A percentile compares a stretch with the other conserved stretches of the same genome.
These are phyloP conservation scores for Trypanosoma vivax DNA, from an alignment of 208 protist genomes.

Conservation along the genomic window DNA sequence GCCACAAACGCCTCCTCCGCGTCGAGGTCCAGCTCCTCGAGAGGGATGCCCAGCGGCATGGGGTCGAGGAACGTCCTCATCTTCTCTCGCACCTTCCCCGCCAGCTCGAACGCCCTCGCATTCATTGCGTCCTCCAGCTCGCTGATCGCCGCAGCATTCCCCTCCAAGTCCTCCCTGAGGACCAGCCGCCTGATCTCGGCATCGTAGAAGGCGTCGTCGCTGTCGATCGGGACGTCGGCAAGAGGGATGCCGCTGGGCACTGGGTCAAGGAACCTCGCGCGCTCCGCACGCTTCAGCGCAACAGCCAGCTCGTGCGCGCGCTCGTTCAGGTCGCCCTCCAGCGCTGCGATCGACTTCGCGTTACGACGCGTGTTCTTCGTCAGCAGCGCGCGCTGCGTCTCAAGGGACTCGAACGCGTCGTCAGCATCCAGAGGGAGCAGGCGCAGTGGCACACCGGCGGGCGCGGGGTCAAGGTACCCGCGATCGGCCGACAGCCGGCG, in stretches of 20 bases:
- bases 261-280: constrained; percentile 46
- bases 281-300: constrained; percentile 23
- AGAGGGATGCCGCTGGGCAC: constrained; percentile 46
- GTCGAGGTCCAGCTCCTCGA: constrained; percentile 64
- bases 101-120: constrained; percentile 59
- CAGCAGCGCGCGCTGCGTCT: constrained; percentile 41
- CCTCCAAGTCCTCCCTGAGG: constrained; percentile 4
- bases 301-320: constrained; percentile 45
- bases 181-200: constrained; percentile 6
- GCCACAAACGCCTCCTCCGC: constrained; percentile 42
- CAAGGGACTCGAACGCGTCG: constrained; percentile 30
- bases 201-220: constrained; percentile 24
- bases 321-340: constrained; percentile 55
- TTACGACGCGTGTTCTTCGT: constrained; percentile 50
- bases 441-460: constrained; percentile 50
- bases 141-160: constrained; percentile 4
- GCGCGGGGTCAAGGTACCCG: constrained; percentile 44
- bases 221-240: constrained; percentile 26
- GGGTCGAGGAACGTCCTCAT: constrained; percentile 59
- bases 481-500: constrained; percentile 40
- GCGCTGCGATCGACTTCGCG: constrained; percentile 37
- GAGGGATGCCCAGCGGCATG: constrained; percentile 36
- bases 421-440: constrained; percentile 53
- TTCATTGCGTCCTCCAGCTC: constrained; percentile 58
- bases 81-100: constrained; percentile 49